Conservation (phyloP, 768 basidiomycete genomes). For the Clitopilus passeckerianus region DNA sequence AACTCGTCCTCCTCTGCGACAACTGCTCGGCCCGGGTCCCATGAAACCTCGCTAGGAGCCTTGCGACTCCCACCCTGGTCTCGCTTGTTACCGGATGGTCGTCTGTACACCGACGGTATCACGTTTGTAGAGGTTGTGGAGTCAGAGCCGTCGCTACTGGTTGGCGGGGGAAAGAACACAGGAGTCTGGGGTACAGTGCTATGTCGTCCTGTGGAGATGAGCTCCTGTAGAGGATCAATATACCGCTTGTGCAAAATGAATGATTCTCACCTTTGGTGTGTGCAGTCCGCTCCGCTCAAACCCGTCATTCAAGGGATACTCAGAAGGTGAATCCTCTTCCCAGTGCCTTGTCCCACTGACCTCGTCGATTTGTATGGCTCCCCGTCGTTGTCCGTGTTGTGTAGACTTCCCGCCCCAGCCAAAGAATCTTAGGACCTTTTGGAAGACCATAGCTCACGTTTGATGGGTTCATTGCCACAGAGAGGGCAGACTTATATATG, state of each 20-base stretch:
- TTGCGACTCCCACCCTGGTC: background rate
- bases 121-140: constrained; percentile 23
- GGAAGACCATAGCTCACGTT: background rate
- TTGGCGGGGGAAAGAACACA: background rate
- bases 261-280: background rate
- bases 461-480: background rate
- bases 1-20: background rate
- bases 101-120: constrained; percentile 28
- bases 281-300: background rate
- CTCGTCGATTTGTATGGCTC: background rate
- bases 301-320: background rate
- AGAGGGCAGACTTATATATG: background rate
- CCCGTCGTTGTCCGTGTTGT: background rate
- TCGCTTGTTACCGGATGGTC: constrained; percentile 13
- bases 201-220: background rate
- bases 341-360: background rate
- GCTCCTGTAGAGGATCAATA: background rate
- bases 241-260: background rate
- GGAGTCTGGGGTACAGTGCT: background rate
- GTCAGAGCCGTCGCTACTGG: background rate
- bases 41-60: background rate
- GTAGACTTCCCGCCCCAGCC: background rate
- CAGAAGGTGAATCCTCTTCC: background rate
- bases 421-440: background rate
- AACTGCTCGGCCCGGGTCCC: background rate